Percentiles rank a stretch among this genome's conserved stretches.
Evolutionary conservation across 1,284 basidiomycete genomes (phyloP).

Genomic region (Apiotrichum sp.): DNA sequence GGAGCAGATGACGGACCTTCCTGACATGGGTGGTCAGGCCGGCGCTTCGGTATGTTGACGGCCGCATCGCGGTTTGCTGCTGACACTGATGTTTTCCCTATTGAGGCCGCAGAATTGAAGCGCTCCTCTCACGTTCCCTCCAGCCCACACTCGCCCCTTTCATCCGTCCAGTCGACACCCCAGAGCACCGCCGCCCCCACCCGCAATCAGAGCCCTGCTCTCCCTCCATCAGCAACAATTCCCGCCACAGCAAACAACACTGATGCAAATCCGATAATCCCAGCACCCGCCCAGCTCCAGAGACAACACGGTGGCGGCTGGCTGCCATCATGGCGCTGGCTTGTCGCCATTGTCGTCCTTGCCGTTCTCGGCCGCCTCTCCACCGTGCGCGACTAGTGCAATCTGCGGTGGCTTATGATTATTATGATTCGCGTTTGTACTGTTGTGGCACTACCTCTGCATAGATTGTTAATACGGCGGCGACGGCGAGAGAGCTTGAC

Average conservation of each 20-base stretch:
- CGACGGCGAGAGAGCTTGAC: too few species aligned
- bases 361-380: constrained; percentile 38
- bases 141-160: constrained; percentile 6
- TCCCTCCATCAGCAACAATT: background rate
- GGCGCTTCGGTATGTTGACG: constrained; percentile 9
- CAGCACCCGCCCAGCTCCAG: constrained; percentile 4
- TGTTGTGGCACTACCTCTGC: constrained; percentile 4
- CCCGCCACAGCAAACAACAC: background rate
- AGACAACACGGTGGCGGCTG: constrained; percentile 15
- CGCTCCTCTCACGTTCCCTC: background rate
- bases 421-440: background rate
- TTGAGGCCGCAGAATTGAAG: constrained; percentile 10
- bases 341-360: constrained; percentile 35
- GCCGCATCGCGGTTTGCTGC: background rate
- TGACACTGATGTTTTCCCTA: constrained; percentile 6
- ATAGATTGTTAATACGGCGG: background rate
- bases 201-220: constrained; percentile 4
- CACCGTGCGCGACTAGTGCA: background rate
- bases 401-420: background rate
- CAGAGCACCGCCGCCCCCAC: constrained; percentile 1
- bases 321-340: constrained; percentile 39
- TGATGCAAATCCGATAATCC: background rate
- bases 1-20: constrained; percentile 61
- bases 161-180: constrained; percentile 7
- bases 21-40: constrained; percentile 66